These are phyloP conservation scores for Potentilla sterilis DNA, from an alignment of 306 rosid genomes.

Conservation along the genomic window DNA sequence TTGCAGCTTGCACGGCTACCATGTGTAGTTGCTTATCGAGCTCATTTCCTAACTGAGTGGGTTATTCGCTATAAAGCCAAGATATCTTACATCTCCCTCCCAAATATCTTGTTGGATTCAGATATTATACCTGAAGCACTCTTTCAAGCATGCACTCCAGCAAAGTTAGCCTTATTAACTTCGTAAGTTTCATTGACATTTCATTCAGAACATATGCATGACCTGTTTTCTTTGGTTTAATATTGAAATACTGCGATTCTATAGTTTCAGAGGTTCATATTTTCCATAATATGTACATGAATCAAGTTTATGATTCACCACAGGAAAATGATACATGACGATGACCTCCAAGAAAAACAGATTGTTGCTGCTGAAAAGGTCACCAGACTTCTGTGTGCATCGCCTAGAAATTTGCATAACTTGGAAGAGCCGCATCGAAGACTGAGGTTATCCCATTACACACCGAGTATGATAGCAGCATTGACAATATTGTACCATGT, in stretches of 20 bases:
- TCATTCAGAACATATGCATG: not conserved
- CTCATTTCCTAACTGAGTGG: constrained; percentile 86
- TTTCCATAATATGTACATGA: not conserved
- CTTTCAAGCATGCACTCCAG: constrained; percentile 58
- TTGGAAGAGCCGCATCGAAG: constrained; percentile 21
- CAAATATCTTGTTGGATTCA: constrained; percentile 76
- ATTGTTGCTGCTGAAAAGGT: constrained; percentile 59
- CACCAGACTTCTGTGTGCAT: constrained; percentile 55
- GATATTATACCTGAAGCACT: constrained; percentile 81
- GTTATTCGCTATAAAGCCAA: constrained; percentile 57
- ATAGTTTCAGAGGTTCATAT: constrained; percentile 15
- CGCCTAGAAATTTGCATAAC: constrained; percentile 29
- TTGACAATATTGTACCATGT: constrained; percentile 48
- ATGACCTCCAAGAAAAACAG: constrained; percentile 52
- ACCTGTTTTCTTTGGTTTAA: not conserved
- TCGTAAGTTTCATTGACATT: constrained; percentile 32
- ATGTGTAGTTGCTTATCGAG: constrained; percentile 79
- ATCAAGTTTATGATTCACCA: constrained; percentile 17
- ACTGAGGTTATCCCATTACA: constrained; percentile 24
- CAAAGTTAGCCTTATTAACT: constrained; percentile 51
- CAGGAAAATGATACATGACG: constrained; percentile 56
- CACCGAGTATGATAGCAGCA: constrained; percentile 80
- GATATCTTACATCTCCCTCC: constrained; percentile 70
- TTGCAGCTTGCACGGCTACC: constrained; percentile 85
- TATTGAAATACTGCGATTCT: not conserved